Evolutionary conservation across 768 basidiomycete genomes (phyloP), one percentile per base, ranked within the genome.

Genomic region (Xerocomellus intermedius): DNA sequence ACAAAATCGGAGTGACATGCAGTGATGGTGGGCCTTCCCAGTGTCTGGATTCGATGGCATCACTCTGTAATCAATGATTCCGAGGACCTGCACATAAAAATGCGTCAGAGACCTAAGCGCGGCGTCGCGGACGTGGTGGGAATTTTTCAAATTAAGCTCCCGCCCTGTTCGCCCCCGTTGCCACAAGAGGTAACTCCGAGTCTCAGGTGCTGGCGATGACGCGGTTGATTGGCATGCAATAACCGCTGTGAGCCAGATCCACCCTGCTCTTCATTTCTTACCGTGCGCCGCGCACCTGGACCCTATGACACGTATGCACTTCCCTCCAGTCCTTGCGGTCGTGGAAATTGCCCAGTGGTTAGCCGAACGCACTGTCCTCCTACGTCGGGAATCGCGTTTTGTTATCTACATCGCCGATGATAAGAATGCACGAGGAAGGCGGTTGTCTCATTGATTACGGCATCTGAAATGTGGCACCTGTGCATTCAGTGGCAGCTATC

Each of bases 281-380:
- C 21, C 48, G 30, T 45, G 33, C 38, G 52, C n/a, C n/a, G n/a
- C n/a, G 61, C 38, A 54, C 57, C 16, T 49, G 36, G 52, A 57
- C 64, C 64, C 61, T 61, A 53, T 60, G 51, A 58, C 50, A 48
- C 22, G 48, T 36, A 52, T 49, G 24, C n/a, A 30, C 38, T 14
- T 33, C 9, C 30, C 13, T 26, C 28, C 30, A 24, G 35, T 22
- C 24, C 46, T 42, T 47, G 52, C 45, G 22, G 43, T 44, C 28
- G 41, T 14, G 19, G 10, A 50, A 44, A 19, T 38, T 26, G 35
- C 37, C 17, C 14, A 39, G 16, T 41, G 7, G 6, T 32, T 52
- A 63, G 45, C 48, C 57, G 48, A 57, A 33, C 17, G 42, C 37
- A 41, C 42, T 8, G 17, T 17, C 43, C 16, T 17, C 42, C 21